A percentile compares a stretch with the other conserved stretches of the same genome.
Evolutionary conservation across 768 basidiomycete genomes (phyloP).

Genomic region (Gelatoporia subvermispora): DNA sequence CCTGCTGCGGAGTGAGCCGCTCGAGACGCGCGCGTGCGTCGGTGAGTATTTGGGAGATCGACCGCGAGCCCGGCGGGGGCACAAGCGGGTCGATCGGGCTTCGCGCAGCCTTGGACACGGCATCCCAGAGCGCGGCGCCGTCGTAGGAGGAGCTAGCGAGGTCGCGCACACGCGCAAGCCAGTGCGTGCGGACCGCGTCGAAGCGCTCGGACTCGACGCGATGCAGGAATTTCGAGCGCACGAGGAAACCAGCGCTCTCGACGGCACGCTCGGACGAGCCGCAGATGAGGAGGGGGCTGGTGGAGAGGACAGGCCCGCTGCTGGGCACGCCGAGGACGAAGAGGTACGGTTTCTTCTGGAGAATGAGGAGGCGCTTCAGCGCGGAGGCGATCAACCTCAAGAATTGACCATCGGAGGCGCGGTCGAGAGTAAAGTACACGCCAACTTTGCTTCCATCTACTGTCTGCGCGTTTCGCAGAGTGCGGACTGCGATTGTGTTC

Average conservation of each 20-base stretch:
- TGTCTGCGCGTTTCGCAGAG: conserved; percentile 43
- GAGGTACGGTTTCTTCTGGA: conserved; percentile 22
- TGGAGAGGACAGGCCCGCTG: conserved; percentile 23
- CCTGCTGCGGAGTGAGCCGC: conserved; percentile 55
- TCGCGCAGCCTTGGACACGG: conserved; percentile 57
- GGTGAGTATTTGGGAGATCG: conserved; percentile 52
- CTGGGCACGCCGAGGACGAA: conserved; percentile 10
- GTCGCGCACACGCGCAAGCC: conserved; percentile 48
- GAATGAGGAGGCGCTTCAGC: conserved; percentile 31
- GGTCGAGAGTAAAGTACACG: conserved; percentile 57
- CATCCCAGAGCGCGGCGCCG: conserved; percentile 63
- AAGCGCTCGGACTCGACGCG: conserved; percentile 40
- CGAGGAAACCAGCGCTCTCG: conserved; percentile 63
- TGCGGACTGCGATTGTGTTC: conserved; percentile 48
- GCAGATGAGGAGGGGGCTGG: conserved; percentile 45
- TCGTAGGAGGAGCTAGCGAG: conserved; percentile 55
- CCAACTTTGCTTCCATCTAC: conserved; percentile 54
- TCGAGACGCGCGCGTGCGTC: conserved; percentile 60
- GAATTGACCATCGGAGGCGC: conserved; percentile 51
- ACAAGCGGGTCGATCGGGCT: conserved; percentile 54
- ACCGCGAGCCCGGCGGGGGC: conserved; percentile 61
- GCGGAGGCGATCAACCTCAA: conserved; percentile 48
- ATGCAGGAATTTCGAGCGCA: conserved; percentile 65
- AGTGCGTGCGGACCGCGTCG: conserved; percentile 23
- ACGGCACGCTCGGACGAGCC: conserved; percentile 52